phyloP scores from a whole-genome alignment of 345 rosid species.

The Carallia brachiata region DNA sequence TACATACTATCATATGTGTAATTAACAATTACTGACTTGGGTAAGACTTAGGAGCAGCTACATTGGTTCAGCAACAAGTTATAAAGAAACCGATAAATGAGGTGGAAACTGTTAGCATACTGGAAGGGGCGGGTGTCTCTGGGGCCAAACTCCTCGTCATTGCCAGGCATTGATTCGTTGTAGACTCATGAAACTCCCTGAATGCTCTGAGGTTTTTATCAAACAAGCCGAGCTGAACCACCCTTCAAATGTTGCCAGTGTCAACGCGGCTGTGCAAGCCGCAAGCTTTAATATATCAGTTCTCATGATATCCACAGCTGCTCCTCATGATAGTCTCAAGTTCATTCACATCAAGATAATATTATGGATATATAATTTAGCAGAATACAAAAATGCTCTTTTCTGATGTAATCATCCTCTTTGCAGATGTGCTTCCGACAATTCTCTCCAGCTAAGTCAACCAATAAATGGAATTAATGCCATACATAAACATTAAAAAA shows the following conservation, averaged over 20 bases:
- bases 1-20: too few relatives aligned
- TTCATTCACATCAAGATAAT: too few relatives aligned
- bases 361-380: conserved; percentile 18
- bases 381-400: conserved; percentile 64
- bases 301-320: too few relatives aligned
- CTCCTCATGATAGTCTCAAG: too few relatives aligned
- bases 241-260: neutral
- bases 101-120: neutral
- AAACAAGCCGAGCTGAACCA: neutral
- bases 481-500: neutral
- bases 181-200: neutral
- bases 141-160: neutral
- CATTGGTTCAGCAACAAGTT: neutral
- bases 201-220: neutral
- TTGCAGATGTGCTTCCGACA: conserved; percentile 61
- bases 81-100: neutral
- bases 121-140: neutral
- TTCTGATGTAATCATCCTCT: conserved; percentile 68
- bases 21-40: too few relatives aligned
- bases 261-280: too few relatives aligned
- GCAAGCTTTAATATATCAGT: too few relatives aligned
- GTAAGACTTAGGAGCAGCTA: too few relatives aligned
- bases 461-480: conserved; percentile 1
- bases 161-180: neutral
- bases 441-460: conserved; percentile 69